Percentiles rank a stretch among this genome's conserved stretches.
Conservation (phyloP, 2,329 filamentous ascomycete genomes). For the Ophiostoma sp. region DNA sequence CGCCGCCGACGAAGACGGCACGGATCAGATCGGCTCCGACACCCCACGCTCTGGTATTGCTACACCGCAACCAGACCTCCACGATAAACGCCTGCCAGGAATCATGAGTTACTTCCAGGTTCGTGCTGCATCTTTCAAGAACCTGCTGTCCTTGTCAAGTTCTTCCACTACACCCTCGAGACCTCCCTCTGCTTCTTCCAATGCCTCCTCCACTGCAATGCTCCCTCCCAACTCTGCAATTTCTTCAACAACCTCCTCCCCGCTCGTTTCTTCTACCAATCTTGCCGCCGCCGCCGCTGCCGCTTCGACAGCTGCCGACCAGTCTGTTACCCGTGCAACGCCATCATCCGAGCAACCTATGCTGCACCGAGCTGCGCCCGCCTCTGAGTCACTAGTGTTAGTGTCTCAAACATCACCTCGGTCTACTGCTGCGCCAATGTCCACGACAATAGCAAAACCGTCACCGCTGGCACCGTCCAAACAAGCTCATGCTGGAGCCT, state of each 20-base stretch:
- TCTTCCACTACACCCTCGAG: slow-evolving; percentile 38
- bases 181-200: slow-evolving; percentile 30
- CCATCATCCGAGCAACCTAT: neutral
- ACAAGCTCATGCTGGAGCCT: neutral
- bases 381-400: slow-evolving; percentile 5
- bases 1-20: slow-evolving; percentile 61
- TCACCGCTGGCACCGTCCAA: neutral
- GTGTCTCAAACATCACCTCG: neutral
- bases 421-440: neutral
- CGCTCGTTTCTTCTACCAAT: slow-evolving; percentile 7
- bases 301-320: neutral
- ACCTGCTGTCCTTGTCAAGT: slow-evolving; percentile 36
- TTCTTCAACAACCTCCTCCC: slow-evolving; percentile 30
- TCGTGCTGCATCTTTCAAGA: slow-evolving; percentile 73
- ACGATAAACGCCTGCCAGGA: slow-evolving; percentile 90
- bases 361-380: neutral
- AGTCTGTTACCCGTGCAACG: neutral
- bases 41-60: slow-evolving; percentile 86
- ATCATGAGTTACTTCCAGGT: slow-evolving; percentile 99
- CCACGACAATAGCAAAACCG: too few relatives aligned
- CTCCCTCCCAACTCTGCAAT: slow-evolving; percentile 27
- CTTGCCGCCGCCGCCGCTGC: slow-evolving; percentile 11
- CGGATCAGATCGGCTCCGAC: slow-evolving; percentile 74
- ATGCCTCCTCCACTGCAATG: slow-evolving; percentile 19
- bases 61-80: slow-evolving; percentile 86